A percentile compares a stretch with the other conserved stretches of the same genome.
Conservation (phyloP, 2,329 filamentous ascomycete species). For the Ascochyta clinopodiicola region DNA sequence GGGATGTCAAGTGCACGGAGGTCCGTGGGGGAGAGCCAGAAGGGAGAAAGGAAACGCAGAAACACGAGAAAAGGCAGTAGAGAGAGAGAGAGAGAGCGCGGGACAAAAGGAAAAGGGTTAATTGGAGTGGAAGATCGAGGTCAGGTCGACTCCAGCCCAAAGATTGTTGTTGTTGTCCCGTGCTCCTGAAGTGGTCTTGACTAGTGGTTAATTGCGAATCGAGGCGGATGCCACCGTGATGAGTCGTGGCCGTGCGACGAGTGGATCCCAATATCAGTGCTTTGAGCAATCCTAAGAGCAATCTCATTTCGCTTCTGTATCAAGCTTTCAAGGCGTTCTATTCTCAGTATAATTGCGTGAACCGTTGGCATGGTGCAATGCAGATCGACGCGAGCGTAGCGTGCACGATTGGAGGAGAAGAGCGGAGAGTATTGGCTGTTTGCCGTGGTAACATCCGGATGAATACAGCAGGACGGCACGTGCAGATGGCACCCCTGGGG, state of each 20-base stretch:
- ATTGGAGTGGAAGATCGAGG: not conserved
- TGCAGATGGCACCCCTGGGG: constrained; percentile 1
- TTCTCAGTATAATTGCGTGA: constrained; percentile 26
- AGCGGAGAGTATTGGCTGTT: constrained; percentile 2
- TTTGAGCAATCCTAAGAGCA: constrained; percentile 14
- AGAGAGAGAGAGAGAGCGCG: too few species aligned
- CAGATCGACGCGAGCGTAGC: constrained; percentile 16
- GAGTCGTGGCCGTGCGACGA: constrained; percentile 13
- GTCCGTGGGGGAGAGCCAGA: too few species aligned
- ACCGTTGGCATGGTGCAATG: constrained; percentile 15
- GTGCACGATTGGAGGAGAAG: constrained; percentile 12
- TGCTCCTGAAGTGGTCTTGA: constrained; percentile 8
- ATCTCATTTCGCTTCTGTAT: constrained; percentile 23
- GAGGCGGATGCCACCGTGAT: constrained; percentile 6
- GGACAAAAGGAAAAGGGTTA: too few species aligned
- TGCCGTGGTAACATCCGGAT: constrained; percentile 9
- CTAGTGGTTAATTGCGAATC: constrained; percentile 11
- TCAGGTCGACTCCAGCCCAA: not conserved
- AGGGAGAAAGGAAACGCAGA: too few species aligned
- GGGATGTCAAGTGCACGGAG: too few species aligned
- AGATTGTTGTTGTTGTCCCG: constrained; percentile 5
- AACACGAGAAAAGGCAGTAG: too few species aligned
- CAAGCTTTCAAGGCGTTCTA: constrained; percentile 21
- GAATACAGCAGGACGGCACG: constrained; percentile 10
- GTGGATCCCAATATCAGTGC: constrained; percentile 22